Base-by-base conservation (phyloP, 31 red algal genomes). In the Asparagopsis taxiformis region DNA sequence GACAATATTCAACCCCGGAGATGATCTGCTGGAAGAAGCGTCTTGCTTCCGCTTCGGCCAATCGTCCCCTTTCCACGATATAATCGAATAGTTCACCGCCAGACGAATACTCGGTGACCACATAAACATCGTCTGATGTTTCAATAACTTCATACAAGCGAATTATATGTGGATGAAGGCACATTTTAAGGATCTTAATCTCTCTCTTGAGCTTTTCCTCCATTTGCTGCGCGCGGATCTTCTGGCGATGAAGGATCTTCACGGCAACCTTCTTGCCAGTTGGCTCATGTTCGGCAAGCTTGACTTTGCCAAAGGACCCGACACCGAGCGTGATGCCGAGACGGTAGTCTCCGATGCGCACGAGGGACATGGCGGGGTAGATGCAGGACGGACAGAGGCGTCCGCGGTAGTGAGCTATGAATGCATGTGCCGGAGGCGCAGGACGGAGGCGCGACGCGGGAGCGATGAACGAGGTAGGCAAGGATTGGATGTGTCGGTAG, bases 1-100 rank as follows among this genome's bases (percentile, higher is more conserved):
- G 96, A 64, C 96, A 99, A 79, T 99, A 94, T 48, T 99, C 96
- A 20, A 99, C 91, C 20, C 96, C 96, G 10, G 85, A 90, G 10
- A 99, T 94, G 49, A 99, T 94, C 67, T 99, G 96, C 56, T 99
- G 96, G 62, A 99, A 99, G 62, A 94, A 99, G 15, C 80, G 75
- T 13, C 96, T 67, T 17, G 96, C 96, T 11, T 99, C 96, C 1
- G 64, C 74, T 67, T 94, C 96, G 6, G 79, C 54, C 28, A 99
- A 46, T 2, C 96, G 72, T 17, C 96, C 96, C 24, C 87, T 68
- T 65, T 94, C 91, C 22, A 99, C 96, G 39, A 99, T 94, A 51
- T 85, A 92, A 36, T 99, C 96, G 56, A 99, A 99, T 35, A 99
- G 77, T 67, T 99, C 96, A 21, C 96, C 96, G n/a, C 96, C 91